Base-by-base conservation (phyloP, 2,329 filamentous ascomycete genomes). In the Proliferodiscus dingleyae region DNA sequence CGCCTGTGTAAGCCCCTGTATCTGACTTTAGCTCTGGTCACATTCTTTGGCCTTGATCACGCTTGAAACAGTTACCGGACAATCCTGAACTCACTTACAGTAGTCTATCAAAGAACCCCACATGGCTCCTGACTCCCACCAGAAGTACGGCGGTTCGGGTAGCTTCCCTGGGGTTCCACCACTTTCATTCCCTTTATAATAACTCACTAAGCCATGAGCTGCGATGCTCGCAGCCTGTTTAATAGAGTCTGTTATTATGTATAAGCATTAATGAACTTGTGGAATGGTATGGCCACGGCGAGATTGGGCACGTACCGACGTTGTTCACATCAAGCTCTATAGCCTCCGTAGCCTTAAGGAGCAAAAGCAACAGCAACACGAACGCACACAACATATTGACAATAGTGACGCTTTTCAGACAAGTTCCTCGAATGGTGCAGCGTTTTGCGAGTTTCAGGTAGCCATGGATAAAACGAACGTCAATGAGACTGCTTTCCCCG, bases 31-130 rank as follows among this genome's bases (percentile, higher is more conserved):
- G 19, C 15, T 9, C 7, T 34, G n/a, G 32, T 34, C 15, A 34
- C n/a, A 16, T 13, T 28, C 26, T 34, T n/a, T 9, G 32, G n/a
- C 32, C 15, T 13, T 15, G 9, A 34, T 4, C 15, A 9, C 19
- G 11, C n/a, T 29, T 16, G n/a, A 30, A 4, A n/a, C 28, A 30
- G 15, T 13, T 11, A 11, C 13, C 2, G 28, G 11, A 30, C 15
- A 9, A 5, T 34, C 32, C 19, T 9, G 5, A 34, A 19, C 15
- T 19, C 32, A 34, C 32, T 15, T 34, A 34, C 32, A 93, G 63
- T 91, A 93, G 56, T 91, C 84, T 43, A 93, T 72, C 45, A 93
- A 68, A 3, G 83, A 72, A 22, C 77, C 78, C 66, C 81, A 72
- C 70, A 89, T 80, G 42, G 84, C 85, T 41, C 86, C 86, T 10